Conservation (phyloP, 495 filamentous ascomycete genomes). For the Penicillium samsonianum region DNA sequence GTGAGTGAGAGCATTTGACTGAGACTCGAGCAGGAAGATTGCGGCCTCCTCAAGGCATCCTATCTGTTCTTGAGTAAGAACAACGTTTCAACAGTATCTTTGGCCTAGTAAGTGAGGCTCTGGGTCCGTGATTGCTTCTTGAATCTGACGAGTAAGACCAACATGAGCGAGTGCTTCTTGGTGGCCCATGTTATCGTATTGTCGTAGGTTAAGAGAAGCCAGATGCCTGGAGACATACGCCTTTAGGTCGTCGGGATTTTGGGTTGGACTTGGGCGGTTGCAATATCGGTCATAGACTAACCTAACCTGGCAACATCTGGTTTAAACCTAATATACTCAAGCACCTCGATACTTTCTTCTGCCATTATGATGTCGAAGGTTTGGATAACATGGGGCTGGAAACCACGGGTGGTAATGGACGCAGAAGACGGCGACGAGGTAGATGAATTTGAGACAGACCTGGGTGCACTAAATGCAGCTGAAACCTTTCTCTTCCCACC, state of each 20-base stretch:
- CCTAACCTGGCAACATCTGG: slow-evolving; percentile 4
- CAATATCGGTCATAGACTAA: slow-evolving; percentile 11
- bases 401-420: slow-evolving; percentile 1
- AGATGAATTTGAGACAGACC: not conserved
- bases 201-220: not conserved
- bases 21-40: not conserved
- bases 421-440: slow-evolving; percentile 5
- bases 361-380: slow-evolving; percentile 4
- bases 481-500: slow-evolving; percentile 5
- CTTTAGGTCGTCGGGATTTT: slow-evolving; percentile 3
- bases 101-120: not conserved
- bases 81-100: slow-evolving; percentile 1
- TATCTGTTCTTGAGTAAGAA: slow-evolving; percentile 6
- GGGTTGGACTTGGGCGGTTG: slow-evolving; percentile 3
- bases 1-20: too few species aligned
- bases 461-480: slow-evolving; percentile 1
- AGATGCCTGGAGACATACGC: not conserved
- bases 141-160: slow-evolving; percentile 6
- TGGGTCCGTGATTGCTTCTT: slow-evolving; percentile 9
- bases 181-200: slow-evolving; percentile 1
- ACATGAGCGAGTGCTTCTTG: slow-evolving; percentile 1
- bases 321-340: slow-evolving; percentile 6
- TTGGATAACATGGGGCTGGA: slow-evolving; percentile 2
- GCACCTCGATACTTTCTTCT: slow-evolving; percentile 9
- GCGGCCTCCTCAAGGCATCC: slow-evolving; percentile 3